These are phyloP conservation scores for Ampelocalamus luodianensis DNA, from an alignment of 176 grass and related monocot species.

Conservation along the genomic window DNA sequence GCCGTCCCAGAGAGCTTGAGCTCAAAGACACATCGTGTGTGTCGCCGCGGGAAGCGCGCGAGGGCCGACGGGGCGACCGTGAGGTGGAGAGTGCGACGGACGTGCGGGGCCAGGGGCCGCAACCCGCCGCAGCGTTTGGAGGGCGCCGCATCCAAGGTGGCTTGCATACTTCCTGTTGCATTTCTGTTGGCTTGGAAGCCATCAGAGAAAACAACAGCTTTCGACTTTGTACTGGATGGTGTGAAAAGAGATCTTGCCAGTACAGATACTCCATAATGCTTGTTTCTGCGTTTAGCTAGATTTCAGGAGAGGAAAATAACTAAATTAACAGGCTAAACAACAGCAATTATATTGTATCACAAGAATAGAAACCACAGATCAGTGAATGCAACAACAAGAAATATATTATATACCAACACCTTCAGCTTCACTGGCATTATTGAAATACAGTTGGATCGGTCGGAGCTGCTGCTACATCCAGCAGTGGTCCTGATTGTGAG, in stretches of 20 bases:
- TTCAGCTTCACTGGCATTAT: slow-evolving; percentile 44
- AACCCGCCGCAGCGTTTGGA: too few species aligned
- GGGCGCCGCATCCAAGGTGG: slow-evolving; percentile 42
- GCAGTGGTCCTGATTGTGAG: too few species aligned
- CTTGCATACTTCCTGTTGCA: slow-evolving; percentile 17
- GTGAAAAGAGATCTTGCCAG: slow-evolving; percentile 75
- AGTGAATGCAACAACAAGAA: neutral
- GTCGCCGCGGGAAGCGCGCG: too few species aligned
- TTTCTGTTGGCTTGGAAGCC: slow-evolving; percentile 36
- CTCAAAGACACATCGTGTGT: too few species aligned
- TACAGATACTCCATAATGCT: slow-evolving; percentile 56
- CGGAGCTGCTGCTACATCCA: too few species aligned
- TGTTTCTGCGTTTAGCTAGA: slow-evolving; percentile 64
- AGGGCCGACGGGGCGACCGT: too few species aligned
- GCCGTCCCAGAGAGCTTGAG: too few species aligned
- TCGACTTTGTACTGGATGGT: slow-evolving; percentile 43
- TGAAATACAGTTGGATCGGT: too few species aligned
- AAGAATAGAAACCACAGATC: neutral
- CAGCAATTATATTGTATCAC: neutral
- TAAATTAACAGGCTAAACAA: slow-evolving; percentile 27
- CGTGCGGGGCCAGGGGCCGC: too few species aligned
- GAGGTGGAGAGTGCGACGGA: too few species aligned
- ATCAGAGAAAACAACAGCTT: slow-evolving; percentile 45
- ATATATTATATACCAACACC: slow-evolving; percentile 32
- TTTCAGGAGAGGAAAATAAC: slow-evolving; percentile 23